Percentiles rank a stretch among this genome's conserved stretches.
Evolutionary conservation across 768 basidiomycete genomes (phyloP).

Genomic region (Artomyces pyxidatus): DNA sequence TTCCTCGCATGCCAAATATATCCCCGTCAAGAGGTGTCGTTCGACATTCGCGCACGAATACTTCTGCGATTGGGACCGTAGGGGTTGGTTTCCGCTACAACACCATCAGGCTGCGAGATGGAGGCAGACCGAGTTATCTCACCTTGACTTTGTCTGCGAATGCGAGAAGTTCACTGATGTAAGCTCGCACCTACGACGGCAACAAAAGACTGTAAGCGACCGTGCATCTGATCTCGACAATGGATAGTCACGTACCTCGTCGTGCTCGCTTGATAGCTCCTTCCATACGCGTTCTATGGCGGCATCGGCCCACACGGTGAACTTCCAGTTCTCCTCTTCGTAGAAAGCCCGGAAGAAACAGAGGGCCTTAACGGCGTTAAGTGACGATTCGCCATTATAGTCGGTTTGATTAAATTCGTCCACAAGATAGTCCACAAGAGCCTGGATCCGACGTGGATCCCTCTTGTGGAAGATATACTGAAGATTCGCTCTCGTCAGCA

Average conservation of each 20-base stretch:
- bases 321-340: slow-evolving; percentile 73
- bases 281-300: slow-evolving; percentile 61
- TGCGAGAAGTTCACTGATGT: slow-evolving; percentile 67
- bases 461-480: slow-evolving; percentile 72
- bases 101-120: slow-evolving; percentile 1
- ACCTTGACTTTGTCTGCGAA: slow-evolving; percentile 71
- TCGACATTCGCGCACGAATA: slow-evolving; percentile 63
- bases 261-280: slow-evolving; percentile 69
- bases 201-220: slow-evolving; percentile 4
- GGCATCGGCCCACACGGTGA: slow-evolving; percentile 67
- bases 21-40: slow-evolving; percentile 47
- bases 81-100: slow-evolving; percentile 56
- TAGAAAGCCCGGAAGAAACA: slow-evolving; percentile 64
- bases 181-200: slow-evolving; percentile 50
- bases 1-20: slow-evolving; percentile 66
- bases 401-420: slow-evolving; percentile 58
- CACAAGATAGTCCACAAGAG: slow-evolving; percentile 67
- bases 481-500: not conserved
- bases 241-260: slow-evolving; percentile 44
- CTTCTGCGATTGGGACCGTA: slow-evolving; percentile 50
- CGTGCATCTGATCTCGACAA: slow-evolving; percentile 2
- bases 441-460: slow-evolving; percentile 79
- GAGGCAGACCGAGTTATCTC: not conserved
- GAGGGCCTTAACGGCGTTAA: slow-evolving; percentile 66
- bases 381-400: slow-evolving; percentile 75